Base-by-base conservation (phyloP, 2,329 filamentous ascomycete species). In the Cladophialophora psammophila region DNA sequence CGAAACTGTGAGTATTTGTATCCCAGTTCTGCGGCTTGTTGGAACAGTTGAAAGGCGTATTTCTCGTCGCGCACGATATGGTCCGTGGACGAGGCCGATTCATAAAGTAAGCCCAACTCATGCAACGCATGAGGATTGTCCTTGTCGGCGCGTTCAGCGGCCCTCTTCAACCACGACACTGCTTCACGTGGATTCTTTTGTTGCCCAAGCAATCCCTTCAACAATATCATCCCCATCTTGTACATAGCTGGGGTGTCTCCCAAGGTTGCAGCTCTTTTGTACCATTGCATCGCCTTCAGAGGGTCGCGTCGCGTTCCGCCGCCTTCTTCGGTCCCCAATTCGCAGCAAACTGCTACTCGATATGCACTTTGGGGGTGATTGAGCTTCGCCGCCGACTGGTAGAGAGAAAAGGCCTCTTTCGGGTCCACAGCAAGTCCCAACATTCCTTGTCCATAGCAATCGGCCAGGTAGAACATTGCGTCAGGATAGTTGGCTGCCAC, bases 181-280 rank as follows among this genome's bases (percentile, higher is more conserved):
- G 93, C 94, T 80, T 98, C 95, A 52, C 91, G 87, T 2, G 92
- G 87, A 75, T 96, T 96, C 75, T 85, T 88, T 31, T 85, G 86
- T 76, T 98, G 94, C 3, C 94, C 94, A n/a, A 99, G 86, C 34
- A 98, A 84, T 10, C 94, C 95, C 79, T 98, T 98, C 63, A 98
- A 86, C 69, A 92, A 83, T 72, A 99, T 96, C 90, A 97, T 96
- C 66, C 95, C 95, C 80, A 98, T 89, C 80, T 99, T 99, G 83
- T 97, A 99, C 93, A 98, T 96, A 35, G 94, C 95, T 0, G 94
- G 91, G 1, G 91, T 90, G 75, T 99, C 94, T 2, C 95, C 94
- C 2, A 98, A 84, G 12, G 91, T 90, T 10, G 95, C 94, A 6
- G 95, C 93, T 52, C 94, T 91, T 77, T 94, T 93, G 79, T 99